Conservation (phyloP, 345 rosid genomes). For the Chamaenerion angustifolium region DNA sequence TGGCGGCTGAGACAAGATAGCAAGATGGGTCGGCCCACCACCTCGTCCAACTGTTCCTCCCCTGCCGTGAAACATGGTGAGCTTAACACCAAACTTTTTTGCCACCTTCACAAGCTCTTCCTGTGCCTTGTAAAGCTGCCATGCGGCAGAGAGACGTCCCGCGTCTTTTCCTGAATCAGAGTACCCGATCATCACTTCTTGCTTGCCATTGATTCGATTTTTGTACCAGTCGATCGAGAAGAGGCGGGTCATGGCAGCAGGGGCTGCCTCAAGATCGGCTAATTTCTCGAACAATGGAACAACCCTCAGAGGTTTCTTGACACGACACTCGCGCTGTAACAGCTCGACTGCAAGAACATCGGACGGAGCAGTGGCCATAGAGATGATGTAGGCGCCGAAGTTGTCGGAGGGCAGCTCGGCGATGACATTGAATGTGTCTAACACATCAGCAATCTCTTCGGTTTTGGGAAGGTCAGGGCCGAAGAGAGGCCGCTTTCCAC, state of each 20-base stretch:
- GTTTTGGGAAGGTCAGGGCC: conserved; percentile 93
- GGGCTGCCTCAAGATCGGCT: conserved; percentile 87
- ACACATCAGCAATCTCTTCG: conserved; percentile 75
- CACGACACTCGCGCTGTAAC: conserved; percentile 78
- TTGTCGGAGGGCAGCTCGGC: conserved; percentile 76
- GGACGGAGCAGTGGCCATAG: conserved; percentile 95
- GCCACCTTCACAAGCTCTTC: conserved; percentile 91
- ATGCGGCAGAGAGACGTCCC: conserved; percentile 88
- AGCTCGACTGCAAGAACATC: conserved; percentile 96
- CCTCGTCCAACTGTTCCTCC: conserved; percentile 98
- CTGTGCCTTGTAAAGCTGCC: conserved; percentile 90
- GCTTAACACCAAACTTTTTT: conserved; percentile 69
- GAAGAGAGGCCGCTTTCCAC: conserved; percentile 88
- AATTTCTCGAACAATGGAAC: conserved; percentile 96
- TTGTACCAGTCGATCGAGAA: conserved; percentile 94
- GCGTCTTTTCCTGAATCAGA: conserved; percentile 98
- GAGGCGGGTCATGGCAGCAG: conserved; percentile 83
- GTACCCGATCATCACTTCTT: conserved; percentile 97
- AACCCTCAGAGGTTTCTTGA: conserved; percentile 69
- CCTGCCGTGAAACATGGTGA: conserved; percentile 94
- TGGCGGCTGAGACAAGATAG: conserved; percentile 96
- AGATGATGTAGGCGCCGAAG: conserved; percentile 86
- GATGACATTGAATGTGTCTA: conserved; percentile 74
- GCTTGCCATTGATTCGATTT: conserved; percentile 72
- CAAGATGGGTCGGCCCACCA: conserved; percentile 97